Evolutionary conservation across 768 basidiomycete genomes (phyloP), one percentile per base, ranked within the genome.

Genomic region (Hericium coralloides): DNA sequence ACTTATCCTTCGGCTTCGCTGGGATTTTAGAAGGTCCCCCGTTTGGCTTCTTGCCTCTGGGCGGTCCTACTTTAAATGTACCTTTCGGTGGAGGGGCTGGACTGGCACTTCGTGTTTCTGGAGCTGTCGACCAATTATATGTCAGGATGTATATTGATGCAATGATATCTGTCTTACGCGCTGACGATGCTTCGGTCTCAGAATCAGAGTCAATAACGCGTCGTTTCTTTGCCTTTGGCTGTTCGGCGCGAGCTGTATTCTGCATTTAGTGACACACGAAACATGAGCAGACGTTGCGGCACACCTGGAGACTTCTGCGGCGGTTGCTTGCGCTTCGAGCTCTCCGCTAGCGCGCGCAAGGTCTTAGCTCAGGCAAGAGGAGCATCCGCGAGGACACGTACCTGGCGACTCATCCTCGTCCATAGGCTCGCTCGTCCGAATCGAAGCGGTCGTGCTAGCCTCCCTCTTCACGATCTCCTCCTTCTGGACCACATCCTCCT

Each of bases 171-270:
- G 31, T 31, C 31, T 31, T 31, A 31, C 31, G 5, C 1, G 31
- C 31, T 31, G 31, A 31, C 10, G 31, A 31, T 31, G 31, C 31
- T 31, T 31, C 31, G 31, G 31, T 68, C 43, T 82, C 84, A 20
- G 82, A 79, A 36, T 82, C 83, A 0, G 81, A 83, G 36, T 79
- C 72, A 5, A 79, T 63, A 25, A 83, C 74, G 56, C 77, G 76
- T 51, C 82, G 70, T 64, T 74, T 80, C 69, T 86, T 85, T 7
- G 69, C 38, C 50, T 65, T 74, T 10, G 70, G 66, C 36, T 37
- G 68, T 59, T 71, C 75, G 70, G 45, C 58, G 52, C 26, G 12
- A 26, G 25, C 37, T 43, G 15, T 5, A 38, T 10, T 12, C 10
- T 17, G 22, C 9, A 31, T 8, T 23, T 49, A 54, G 12, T 2